Conservation (phyloP, 176 grass and related monocot species). For the Coix lacrymajobi region DNA sequence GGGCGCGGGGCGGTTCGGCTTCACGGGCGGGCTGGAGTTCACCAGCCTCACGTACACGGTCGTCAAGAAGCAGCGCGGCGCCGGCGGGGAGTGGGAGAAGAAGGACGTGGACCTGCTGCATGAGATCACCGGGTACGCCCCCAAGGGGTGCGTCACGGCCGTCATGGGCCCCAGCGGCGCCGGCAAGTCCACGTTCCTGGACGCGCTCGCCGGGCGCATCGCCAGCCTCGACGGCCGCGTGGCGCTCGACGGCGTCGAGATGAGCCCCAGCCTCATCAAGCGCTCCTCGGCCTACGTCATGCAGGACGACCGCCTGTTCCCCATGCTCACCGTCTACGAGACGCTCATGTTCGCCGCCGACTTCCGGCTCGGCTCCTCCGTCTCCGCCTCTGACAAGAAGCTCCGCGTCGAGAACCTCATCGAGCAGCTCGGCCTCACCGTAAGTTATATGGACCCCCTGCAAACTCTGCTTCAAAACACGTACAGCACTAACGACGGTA, state of each 20-base stretch:
- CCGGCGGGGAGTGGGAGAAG: constrained; percentile 41
- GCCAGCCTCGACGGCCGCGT: constrained; percentile 59
- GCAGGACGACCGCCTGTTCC: constrained; percentile 83
- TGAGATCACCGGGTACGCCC: constrained; percentile 59
- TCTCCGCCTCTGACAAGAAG: constrained; percentile 44
- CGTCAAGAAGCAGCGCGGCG: constrained; percentile 50
- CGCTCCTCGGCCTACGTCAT: constrained; percentile 73
- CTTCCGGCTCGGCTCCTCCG: constrained; percentile 49
- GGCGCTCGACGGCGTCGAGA: constrained; percentile 47
- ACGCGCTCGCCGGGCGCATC: constrained; percentile 68
- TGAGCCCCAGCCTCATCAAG: constrained; percentile 61
- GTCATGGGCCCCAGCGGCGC: constrained; percentile 72
- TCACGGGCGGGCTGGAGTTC: constrained; percentile 61
- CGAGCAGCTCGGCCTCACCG: constrained; percentile 64
- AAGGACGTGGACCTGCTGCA: constrained; percentile 72
- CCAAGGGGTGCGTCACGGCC: constrained; percentile 62
- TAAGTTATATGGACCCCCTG: background rate
- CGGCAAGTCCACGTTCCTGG: constrained; percentile 82
- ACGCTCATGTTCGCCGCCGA: constrained; percentile 77
- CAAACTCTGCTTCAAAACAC: background rate
- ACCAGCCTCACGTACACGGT: constrained; percentile 51
- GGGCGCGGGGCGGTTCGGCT: constrained; percentile 9
- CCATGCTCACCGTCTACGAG: constrained; percentile 86
- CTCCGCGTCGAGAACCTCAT: constrained; percentile 62
- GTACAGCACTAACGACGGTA: background rate